phyloP scores from a whole-genome alignment of 1,284 basidiomycete species.

The Ganoderma boninense region DNA sequence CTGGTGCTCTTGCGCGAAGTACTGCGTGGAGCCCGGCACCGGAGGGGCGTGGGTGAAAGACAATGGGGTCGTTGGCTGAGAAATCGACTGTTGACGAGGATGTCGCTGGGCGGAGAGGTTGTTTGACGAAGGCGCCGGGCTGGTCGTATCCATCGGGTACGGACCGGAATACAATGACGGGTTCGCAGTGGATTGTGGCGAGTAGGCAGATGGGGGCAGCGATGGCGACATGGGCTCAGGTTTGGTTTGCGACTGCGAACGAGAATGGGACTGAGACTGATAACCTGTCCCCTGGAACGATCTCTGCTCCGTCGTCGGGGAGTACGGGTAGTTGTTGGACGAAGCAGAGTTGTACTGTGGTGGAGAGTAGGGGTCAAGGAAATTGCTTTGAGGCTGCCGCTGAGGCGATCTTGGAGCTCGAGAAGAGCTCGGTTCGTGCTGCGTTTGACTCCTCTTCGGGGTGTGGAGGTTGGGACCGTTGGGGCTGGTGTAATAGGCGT shows the following conservation, averaged over 20 bases:
- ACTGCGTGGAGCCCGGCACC: constrained; percentile 52
- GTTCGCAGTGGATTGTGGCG: constrained; percentile 54
- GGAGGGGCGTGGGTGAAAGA: constrained; percentile 62
- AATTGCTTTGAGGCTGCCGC: constrained; percentile 52
- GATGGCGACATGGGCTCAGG: constrained; percentile 62
- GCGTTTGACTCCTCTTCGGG: constrained; percentile 63
- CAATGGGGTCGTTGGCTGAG: constrained; percentile 74
- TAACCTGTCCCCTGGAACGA: constrained; percentile 38
- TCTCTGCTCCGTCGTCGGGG: constrained; percentile 56
- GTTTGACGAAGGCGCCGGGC: constrained; percentile 62
- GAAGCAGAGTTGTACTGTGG: constrained; percentile 69
- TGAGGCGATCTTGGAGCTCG: constrained; percentile 68
- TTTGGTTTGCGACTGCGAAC: constrained; percentile 67
- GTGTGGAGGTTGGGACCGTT: constrained; percentile 54
- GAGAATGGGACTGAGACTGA: constrained; percentile 65
- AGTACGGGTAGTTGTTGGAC: constrained; percentile 57
- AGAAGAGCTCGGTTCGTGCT: constrained; percentile 57
- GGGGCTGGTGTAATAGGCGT: constrained; percentile 69
- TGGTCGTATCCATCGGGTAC: constrained; percentile 66
- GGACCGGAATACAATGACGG: constrained; percentile 47
- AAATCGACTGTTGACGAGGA: constrained; percentile 58
- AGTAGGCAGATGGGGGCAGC: constrained; percentile 56
- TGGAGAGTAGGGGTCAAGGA: constrained; percentile 73
- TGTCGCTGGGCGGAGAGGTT: constrained; percentile 56
- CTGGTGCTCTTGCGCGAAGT: constrained; percentile 65